Conservation (phyloP, 192 early-diverging fungal genomes). For the Cetraspora pellucida region DNA sequence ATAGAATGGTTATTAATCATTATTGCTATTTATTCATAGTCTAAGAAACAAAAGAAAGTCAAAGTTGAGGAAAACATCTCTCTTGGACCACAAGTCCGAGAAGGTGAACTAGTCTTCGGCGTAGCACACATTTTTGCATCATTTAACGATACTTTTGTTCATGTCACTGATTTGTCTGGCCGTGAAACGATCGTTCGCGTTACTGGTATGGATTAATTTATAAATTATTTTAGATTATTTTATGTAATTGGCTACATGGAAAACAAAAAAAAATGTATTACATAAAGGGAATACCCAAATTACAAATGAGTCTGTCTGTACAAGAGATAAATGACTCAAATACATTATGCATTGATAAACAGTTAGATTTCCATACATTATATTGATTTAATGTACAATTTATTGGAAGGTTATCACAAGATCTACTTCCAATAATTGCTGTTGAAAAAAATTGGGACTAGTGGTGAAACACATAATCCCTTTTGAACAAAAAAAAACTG, state of each 20-base stretch:
- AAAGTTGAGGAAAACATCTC: conserved; percentile 88
- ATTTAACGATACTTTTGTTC: conserved; percentile 99
- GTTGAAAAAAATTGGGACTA: conserved; percentile 47
- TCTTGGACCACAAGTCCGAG: conserved; percentile 96
- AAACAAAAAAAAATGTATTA: no score
- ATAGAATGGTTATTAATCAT: no score
- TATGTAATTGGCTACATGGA: not conserved
- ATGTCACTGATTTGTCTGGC: conserved; percentile 99
- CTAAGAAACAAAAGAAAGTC: conserved; percentile 66
- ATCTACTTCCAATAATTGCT: not conserved
- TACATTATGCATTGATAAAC: no score
- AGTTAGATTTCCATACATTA: not conserved
- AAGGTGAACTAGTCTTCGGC: conserved; percentile 98
- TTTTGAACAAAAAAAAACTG: not conserved
- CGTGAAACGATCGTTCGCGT: conserved; percentile 99
- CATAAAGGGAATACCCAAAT: no score
- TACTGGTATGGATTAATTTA: conserved; percentile 74
- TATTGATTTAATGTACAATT: not conserved
- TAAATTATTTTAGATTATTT: not conserved
- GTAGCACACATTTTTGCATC: conserved; percentile 99
- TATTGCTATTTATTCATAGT: not conserved
- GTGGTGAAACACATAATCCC: conserved; percentile 73
- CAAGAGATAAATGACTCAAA: no score
- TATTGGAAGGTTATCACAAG: no score
- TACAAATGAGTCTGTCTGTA: no score